A percentile compares a stretch with the other conserved stretches of the same genome.
These are phyloP conservation scores for Ophiocordyceps camponoti-floridani DNA, from an alignment of 2,329 filamentous ascomycete species.

Conservation along the genomic window DNA sequence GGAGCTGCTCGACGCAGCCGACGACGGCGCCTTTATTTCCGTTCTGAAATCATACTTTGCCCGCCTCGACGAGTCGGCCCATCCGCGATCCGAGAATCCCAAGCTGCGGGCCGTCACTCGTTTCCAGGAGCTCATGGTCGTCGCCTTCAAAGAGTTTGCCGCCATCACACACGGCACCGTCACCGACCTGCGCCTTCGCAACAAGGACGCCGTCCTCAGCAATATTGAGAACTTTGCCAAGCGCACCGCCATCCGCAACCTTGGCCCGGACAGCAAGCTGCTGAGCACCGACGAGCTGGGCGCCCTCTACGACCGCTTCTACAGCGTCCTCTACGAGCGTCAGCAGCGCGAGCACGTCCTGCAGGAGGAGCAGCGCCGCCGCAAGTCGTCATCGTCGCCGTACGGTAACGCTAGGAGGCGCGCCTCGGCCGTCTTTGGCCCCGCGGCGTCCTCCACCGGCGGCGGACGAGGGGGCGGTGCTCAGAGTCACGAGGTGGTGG, in stretches of 20 bases:
- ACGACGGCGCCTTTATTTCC: conserved; percentile 93
- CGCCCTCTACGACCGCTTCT: conserved; percentile 86
- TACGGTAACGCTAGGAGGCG: conserved; percentile 21
- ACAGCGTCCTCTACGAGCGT: conserved; percentile 76
- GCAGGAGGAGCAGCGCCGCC: conserved; percentile 54
- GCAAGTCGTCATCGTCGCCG: conserved; percentile 26
- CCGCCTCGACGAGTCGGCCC: conserved; percentile 82
- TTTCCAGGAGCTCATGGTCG: conserved; percentile 97
- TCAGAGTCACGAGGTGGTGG: conserved; percentile 23
- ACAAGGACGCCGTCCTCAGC: conserved; percentile 85
- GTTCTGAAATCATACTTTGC: conserved; percentile 91
- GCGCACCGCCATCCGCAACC: conserved; percentile 84
- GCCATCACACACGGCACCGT: conserved; percentile 89
- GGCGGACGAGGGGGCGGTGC: too few relatives aligned
- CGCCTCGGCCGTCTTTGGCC: conserved; percentile 6
- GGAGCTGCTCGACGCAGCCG: conserved; percentile 77
- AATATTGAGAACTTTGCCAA: conserved; percentile 97
- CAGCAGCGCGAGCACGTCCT: conserved; percentile 67
- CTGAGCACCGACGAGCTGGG: conserved; percentile 73
- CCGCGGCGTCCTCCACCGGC: too few relatives aligned
- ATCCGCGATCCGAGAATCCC: conserved; percentile 86
- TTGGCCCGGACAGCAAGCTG: conserved; percentile 89
- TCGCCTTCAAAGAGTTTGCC: conserved; percentile 95
- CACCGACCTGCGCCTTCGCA: conserved; percentile 72
- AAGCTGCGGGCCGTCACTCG: conserved; percentile 86